phyloP scores from a whole-genome alignment of 1,139 yeast genomes.

The Kodamaea derodonti region DNA sequence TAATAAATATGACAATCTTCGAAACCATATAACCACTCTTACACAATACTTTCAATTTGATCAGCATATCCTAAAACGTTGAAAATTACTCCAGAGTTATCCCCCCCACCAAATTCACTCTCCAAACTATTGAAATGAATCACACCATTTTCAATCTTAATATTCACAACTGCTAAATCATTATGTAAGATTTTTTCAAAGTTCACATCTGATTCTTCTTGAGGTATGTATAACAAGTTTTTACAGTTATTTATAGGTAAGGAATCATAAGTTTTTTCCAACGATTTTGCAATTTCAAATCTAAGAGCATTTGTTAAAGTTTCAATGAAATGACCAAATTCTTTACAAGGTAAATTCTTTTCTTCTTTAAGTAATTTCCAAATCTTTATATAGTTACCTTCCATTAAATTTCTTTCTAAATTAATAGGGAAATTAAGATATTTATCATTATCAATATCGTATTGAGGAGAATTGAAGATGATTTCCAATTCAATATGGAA shows the following conservation, averaged over 20 bases:
- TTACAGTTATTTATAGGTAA: conserved; percentile 83
- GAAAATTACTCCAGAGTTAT: conserved; percentile 41
- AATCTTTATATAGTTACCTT: conserved; percentile 91
- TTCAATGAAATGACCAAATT: conserved; percentile 55
- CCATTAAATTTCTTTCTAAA: conserved; percentile 92
- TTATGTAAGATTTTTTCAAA: conserved; percentile 57
- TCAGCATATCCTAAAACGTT: conserved; percentile 76
- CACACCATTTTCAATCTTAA: conserved; percentile 59
- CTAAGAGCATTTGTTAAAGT: conserved; percentile 75
- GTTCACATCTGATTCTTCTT: conserved; percentile 52
- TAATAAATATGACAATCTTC: not conserved
- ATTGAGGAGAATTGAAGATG: conserved; percentile 49
- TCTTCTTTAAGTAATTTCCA: conserved; percentile 72
- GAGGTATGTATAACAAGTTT: conserved; percentile 71
- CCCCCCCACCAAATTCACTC: conserved; percentile 27
- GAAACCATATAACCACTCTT: conserved; percentile 8
- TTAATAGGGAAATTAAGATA: conserved; percentile 79
- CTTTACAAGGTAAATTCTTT: conserved; percentile 49
- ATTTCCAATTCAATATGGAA: conserved; percentile 88
- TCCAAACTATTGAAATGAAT: conserved; percentile 49
- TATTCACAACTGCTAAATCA: conserved; percentile 49
- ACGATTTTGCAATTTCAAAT: conserved; percentile 81
- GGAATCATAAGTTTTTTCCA: conserved; percentile 71
- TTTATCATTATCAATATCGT: conserved; percentile 46
- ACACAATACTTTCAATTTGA: conserved; percentile 83